Evolutionary conservation across 345 rosid genomes (phyloP).

Genomic region (Adansonia digitata): DNA sequence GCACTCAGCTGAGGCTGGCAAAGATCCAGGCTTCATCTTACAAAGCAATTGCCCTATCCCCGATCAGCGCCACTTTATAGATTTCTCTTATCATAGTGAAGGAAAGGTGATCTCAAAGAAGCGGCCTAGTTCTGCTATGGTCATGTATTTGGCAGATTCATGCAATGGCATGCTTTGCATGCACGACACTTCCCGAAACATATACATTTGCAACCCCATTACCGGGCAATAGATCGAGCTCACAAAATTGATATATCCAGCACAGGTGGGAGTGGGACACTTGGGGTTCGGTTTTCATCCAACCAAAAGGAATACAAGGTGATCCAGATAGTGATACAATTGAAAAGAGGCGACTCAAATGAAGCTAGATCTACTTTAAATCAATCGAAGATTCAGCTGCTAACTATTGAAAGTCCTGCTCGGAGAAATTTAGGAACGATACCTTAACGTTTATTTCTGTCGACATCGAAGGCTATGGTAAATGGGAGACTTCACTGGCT

Average conservation of each 20-base stretch:
- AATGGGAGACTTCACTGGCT: slow-evolving; percentile 80
- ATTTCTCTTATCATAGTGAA: slow-evolving; percentile 27
- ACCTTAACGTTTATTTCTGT: slow-evolving; percentile 46
- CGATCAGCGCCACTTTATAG: slow-evolving; percentile 41
- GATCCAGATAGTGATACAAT: slow-evolving; percentile 43
- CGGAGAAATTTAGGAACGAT: slow-evolving; percentile 71
- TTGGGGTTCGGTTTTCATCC: slow-evolving; percentile 53
- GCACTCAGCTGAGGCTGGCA: neutral
- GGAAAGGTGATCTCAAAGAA: slow-evolving; percentile 31
- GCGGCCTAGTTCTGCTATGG: slow-evolving; percentile 19
- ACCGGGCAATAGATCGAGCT: slow-evolving; percentile 35
- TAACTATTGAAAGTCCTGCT: slow-evolving; percentile 33
- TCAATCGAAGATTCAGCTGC: slow-evolving; percentile 51
- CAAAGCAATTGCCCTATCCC: slow-evolving; percentile 49
- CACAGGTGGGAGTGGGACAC: slow-evolving; percentile 37
- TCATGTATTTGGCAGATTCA: slow-evolving; percentile 43
- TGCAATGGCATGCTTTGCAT: slow-evolving; percentile 59
- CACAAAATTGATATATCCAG: slow-evolving; percentile 30
- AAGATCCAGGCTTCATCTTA: slow-evolving; percentile 47
- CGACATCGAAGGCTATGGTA: slow-evolving; percentile 59
- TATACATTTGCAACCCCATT: slow-evolving; percentile 50
- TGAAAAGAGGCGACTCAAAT: slow-evolving; percentile 4
- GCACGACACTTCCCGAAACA: slow-evolving; percentile 29
- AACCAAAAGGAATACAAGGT: slow-evolving; percentile 45
- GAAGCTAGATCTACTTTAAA: slow-evolving; percentile 23